Conservation (phyloP, 306 rosid species). For the Astragalus glycyphyllos region DNA sequence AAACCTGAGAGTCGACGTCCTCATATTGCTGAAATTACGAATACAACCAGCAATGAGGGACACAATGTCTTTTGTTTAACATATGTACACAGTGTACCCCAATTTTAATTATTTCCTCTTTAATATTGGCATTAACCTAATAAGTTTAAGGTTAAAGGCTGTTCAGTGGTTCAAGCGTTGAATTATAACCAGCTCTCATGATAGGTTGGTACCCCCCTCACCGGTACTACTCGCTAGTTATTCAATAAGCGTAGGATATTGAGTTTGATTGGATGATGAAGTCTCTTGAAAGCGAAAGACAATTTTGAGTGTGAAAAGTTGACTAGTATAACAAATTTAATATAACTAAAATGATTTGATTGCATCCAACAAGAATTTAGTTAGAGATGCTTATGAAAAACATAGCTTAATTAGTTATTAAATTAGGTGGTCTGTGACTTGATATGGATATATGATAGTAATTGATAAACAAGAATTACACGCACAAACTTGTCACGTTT, state of each 20-base stretch:
- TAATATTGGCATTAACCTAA: background rate
- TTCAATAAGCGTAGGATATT: background rate
- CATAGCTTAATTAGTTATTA: background rate
- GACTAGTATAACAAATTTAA: background rate
- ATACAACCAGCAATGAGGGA: no score
- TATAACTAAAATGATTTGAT: conserved; percentile 44
- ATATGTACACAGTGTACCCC: no score
- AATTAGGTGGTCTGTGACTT: conserved; percentile 53
- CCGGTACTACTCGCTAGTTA: background rate
- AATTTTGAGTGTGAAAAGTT: conserved; percentile 10
- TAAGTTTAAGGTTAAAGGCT: background rate
- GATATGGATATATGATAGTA: no score
- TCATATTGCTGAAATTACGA: no score
- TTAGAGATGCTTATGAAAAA: conserved; percentile 50
- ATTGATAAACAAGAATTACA: conserved; percentile 13
- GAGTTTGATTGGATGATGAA: conserved; percentile 20
- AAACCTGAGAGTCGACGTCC: no score
- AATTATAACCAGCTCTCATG: background rate
- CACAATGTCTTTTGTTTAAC: no score
- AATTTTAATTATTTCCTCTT: background rate
- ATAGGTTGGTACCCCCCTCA: background rate
- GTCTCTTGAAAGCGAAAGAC: conserved; percentile 21
- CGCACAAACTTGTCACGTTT: conserved; percentile 36
- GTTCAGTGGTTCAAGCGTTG: background rate
- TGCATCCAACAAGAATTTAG: conserved; percentile 57